A percentile compares a stretch with the other conserved stretches of the same genome.
phyloP scores from a whole-genome alignment of 441 rosid species.

The Adansonia grandidieri region DNA sequence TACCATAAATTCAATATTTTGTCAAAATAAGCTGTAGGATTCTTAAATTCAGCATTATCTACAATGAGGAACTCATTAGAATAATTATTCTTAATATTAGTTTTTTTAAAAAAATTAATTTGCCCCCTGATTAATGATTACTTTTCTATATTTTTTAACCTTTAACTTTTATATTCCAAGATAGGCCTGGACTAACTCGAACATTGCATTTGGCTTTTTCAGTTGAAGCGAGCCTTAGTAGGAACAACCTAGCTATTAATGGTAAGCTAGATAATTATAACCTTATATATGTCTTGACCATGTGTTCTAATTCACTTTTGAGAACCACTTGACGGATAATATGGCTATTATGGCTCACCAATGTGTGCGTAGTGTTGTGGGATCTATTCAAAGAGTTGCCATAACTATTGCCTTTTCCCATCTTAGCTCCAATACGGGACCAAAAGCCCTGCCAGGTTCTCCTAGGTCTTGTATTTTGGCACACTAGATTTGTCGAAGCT shows the following conservation, averaged over 20 bases:
- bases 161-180: slow-evolving; percentile 40
- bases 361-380: slow-evolving; percentile 78
- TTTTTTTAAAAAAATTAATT: neutral
- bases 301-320: slow-evolving; percentile 88
- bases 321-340: slow-evolving; percentile 73
- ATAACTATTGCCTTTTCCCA: slow-evolving; percentile 81
- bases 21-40: no score
- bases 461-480: slow-evolving; percentile 88
- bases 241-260: slow-evolving; percentile 50
- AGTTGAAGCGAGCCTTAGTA: slow-evolving; percentile 64
- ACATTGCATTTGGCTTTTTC: slow-evolving; percentile 88
- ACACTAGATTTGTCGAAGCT: slow-evolving; percentile 79
- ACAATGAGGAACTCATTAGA: no score
- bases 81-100: neutral
- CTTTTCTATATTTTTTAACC: slow-evolving; percentile 12
- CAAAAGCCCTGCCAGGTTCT: slow-evolving; percentile 67
- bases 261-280: slow-evolving; percentile 50
- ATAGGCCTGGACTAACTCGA: slow-evolving; percentile 61
- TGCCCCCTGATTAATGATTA: neutral
- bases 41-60: no score
- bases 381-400: slow-evolving; percentile 94
- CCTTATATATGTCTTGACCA: slow-evolving; percentile 80
- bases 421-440: slow-evolving; percentile 47
- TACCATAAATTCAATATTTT: no score
- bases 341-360: slow-evolving; percentile 97